Evolutionary conservation across 345 rosid species (phyloP), one percentile per base, ranked within the genome.

Genomic region (Erodium maritimum): DNA sequence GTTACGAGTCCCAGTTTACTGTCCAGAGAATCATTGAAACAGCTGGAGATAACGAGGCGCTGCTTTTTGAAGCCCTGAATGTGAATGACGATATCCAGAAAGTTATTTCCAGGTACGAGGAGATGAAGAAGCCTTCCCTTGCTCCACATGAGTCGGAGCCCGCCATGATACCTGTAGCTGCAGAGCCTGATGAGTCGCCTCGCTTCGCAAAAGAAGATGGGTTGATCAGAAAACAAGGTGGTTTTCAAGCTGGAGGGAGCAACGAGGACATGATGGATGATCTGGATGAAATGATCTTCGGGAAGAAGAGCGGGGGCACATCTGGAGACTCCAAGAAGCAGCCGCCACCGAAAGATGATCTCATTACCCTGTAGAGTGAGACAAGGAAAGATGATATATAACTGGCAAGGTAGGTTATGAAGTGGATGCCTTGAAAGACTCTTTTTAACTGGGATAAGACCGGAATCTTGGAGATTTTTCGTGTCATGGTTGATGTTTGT

Each of bases 261-360:
- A 81, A 73, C 0, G 93, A 88, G 16, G 87, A 82, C 69, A 79
- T 82, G 95, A 83, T 88, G 93, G 99, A 90, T 76, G 99, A 94
- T 72, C 95, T 94, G 1, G 96, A 91, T 65, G 91, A 91, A 69
- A 86, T 88, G 96, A 86, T 91, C 62, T 91, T 91, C 23, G 96
- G 96, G 54, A 85, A 87, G 84, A 87, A 85, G 75, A 73, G 80
- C 3, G 74, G 80, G 17, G 77, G 75, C 17, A 58, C 82, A 9
- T 81, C 95, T 16, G 83, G 79, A 66, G 78, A 84, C 37, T 48
- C 77, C 0, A 87, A 83, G 77, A 82, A 81, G 75, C 79, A 72
- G 75, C 76, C 76, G 57, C 45, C 87, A 20, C 59, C 91, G 0
- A 94, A 85, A 69, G 85, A 85, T 42, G 99, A 94, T 79, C 82